Percentiles rank a stretch among this genome's conserved stretches.
These are phyloP conservation scores for Perilla frutescens DNA, from an alignment of 257 asterid genomes.

Conservation along the genomic window DNA sequence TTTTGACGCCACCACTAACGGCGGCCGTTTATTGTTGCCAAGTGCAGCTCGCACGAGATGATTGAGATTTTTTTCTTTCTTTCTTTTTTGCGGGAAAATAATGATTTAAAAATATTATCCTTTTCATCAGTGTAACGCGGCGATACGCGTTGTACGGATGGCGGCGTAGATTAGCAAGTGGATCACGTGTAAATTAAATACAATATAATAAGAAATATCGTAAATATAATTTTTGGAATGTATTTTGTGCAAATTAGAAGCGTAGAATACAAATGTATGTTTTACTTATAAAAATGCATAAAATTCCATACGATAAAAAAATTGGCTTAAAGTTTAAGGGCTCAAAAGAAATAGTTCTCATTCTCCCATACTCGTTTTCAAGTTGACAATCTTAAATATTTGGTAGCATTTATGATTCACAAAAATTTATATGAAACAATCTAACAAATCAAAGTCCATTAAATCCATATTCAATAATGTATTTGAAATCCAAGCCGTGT, in stretches of 20 bases:
- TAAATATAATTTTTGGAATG: not conserved
- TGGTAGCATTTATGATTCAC: no score
- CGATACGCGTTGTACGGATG: constrained; percentile 32
- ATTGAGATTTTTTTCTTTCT: not conserved
- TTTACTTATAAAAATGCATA: no score
- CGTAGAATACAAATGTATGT: no score
- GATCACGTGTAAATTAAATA: constrained; percentile 14
- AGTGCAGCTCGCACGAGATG: constrained; percentile 60
- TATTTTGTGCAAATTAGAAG: not conserved
- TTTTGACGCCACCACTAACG: constrained; percentile 57
- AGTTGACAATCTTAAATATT: no score
- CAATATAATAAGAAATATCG: not conserved
- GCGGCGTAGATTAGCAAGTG: constrained; percentile 27
- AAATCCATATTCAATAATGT: no score
- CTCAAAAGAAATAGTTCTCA: no score
- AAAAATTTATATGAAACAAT: no score
- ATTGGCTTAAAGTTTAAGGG: no score
- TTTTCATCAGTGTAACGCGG: constrained; percentile 31
- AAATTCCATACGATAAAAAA: no score
- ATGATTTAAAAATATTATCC: not conserved
- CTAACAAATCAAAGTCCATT: no score
- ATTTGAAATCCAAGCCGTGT: no score
- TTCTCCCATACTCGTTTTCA: no score
- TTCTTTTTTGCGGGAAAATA: not conserved
- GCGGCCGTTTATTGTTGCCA: constrained; percentile 42